Base-by-base conservation (phyloP, 2,329 filamentous ascomycete genomes). In the Alternaria triticina region DNA sequence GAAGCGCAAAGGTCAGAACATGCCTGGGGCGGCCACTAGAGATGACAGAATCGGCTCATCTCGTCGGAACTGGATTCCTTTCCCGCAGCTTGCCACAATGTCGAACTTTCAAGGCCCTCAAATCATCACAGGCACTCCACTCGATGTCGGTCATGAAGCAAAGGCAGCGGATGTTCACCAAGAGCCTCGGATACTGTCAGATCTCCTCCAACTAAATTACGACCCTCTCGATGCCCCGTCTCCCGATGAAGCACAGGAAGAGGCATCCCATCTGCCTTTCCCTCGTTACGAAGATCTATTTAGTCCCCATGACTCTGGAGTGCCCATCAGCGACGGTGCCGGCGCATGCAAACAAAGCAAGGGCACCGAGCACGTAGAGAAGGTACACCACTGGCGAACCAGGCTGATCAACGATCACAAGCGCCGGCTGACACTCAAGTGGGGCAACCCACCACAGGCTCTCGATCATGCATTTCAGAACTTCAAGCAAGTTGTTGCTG, bases 381-480 rank as follows among this genome's bases (percentile, higher is more conserved):
- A 61, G 20, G 50, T 52, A 45, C 40, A 58, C 54, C 30, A 43
- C 13, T 73, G 62, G 70, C 61, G 61, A 40, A 51, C 5, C 25
- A 62, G 40, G 47, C 55, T 75, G 5, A 45, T 75, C 20, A 50
- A 62, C 15, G 45, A 68, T 43, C 66, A 74, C 49, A 74, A 70
- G 57, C 57, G 46, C 36, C 67, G 63, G 23, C 51, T 70, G 27
- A 59, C 46, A 17, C 54, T 59, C 33, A 66, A 44, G 28, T 56
- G 59, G 51, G 58, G 51, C 3, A 36, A 46, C 13, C 47, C 54
- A 30, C 54, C 25, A 43, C 59, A 68, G 43, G n/a, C 46, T 22
- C 11, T 56, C 13, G 27, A 47, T 10, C 40, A 23, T 23, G 40
- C 25, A 15, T 43, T 59, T n/a, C 55, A 52, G 10, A 61, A 54